These are phyloP conservation scores for Moniliella sp. DNA, from an alignment of 1,284 basidiomycete genomes.

Conservation along the genomic window DNA sequence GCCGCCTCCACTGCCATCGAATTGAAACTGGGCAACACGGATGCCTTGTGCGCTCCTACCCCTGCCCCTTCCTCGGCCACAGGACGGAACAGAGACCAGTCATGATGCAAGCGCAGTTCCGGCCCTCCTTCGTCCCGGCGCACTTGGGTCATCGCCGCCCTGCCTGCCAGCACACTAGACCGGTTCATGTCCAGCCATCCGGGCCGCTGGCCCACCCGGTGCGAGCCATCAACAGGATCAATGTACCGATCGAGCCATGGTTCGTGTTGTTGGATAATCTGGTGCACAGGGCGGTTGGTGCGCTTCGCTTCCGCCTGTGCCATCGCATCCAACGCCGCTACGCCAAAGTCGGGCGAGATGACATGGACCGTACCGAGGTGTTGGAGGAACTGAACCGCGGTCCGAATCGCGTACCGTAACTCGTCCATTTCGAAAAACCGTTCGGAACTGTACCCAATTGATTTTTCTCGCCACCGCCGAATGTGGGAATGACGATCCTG, in stretches of 20 bases:
- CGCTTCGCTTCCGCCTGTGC: too few species aligned
- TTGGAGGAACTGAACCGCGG: conserved; percentile 5
- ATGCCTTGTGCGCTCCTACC: neutral
- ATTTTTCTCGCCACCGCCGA: too few species aligned
- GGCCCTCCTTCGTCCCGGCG: neutral
- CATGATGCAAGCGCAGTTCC: conserved; percentile 11
- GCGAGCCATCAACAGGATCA: neutral
- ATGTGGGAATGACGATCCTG: too few species aligned
- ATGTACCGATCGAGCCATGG: too few species aligned
- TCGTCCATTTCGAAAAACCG: conserved; percentile 18
- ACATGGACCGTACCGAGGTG: conserved; percentile 10
- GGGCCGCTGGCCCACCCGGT: neutral
- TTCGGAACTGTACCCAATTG: too few species aligned
- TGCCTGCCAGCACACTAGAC: neutral
- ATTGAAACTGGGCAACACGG: conserved; percentile 16
- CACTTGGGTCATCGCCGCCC: neutral
- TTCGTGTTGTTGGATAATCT: too few species aligned
- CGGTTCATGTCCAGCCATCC: neutral
- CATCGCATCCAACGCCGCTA: conserved; percentile 1
- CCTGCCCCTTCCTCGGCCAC: neutral
- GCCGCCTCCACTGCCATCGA: conserved; percentile 14
- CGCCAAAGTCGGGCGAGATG: conserved; percentile 13
- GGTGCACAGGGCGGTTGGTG: too few species aligned
- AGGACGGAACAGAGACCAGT: conserved; percentile 15
- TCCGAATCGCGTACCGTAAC: conserved; percentile 9